These are phyloP conservation scores for Nannizziopsis arthrosporioides DNA, from an alignment of 2,329 filamentous ascomycete genomes.

Conservation along the genomic window DNA sequence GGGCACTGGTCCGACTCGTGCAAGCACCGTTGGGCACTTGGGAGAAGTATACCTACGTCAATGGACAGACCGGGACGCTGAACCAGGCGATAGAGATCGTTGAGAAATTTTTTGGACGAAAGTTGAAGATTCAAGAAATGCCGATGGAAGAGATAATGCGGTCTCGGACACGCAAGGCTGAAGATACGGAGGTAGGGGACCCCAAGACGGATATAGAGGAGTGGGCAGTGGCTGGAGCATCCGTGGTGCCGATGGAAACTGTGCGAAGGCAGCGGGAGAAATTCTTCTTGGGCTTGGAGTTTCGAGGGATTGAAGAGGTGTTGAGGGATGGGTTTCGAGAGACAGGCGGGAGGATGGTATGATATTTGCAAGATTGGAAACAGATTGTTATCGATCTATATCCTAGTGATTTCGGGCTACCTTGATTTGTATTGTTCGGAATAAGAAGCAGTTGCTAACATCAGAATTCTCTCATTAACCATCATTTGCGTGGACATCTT, in stretches of 20 bases:
- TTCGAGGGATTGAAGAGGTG: background rate
- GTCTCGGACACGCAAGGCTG: background rate
- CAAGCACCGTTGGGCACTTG: background rate
- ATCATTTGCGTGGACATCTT: too few species aligned
- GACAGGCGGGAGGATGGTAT: background rate
- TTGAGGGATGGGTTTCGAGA: constrained; percentile 2
- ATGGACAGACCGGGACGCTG: constrained; percentile 1
- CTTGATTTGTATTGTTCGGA: too few species aligned
- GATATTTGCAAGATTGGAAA: too few species aligned
- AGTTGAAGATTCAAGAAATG: background rate
- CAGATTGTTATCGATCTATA: too few species aligned
- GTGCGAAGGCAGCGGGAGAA: constrained; percentile 4
- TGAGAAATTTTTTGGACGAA: background rate
- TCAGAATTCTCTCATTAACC: too few species aligned
- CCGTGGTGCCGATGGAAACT: constrained; percentile 1
- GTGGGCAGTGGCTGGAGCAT: constrained; percentile 1
- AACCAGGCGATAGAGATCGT: background rate
- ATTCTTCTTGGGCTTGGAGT: constrained; percentile 4
- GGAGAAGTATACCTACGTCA: constrained; percentile 7
- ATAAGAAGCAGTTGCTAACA: too few species aligned
- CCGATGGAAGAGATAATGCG: background rate
- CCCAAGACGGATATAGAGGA: constrained; percentile 1
- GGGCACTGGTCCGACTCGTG: constrained; percentile 9
- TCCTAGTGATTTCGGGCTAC: too few species aligned
- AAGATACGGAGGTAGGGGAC: background rate